Evolutionary conservation across 73 alveolate species (phyloP), one percentile per base, ranked within the genome.

Genomic region (Effrenium voratum): DNA sequence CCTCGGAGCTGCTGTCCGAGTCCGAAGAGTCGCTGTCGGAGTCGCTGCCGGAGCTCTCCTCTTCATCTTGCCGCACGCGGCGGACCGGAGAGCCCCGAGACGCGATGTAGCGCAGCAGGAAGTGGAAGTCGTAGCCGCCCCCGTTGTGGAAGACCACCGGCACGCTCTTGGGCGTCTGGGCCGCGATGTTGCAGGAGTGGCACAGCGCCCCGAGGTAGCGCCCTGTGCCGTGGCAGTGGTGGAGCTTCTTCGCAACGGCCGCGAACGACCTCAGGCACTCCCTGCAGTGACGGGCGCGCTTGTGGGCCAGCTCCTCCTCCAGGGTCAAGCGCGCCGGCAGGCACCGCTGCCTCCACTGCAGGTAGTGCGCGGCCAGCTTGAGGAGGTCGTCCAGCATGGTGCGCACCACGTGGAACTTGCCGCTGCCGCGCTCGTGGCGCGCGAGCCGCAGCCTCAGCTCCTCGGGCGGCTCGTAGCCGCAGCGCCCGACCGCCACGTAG

Each of bases 331-430:
- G 47, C 49, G 82, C 49, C 24, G 82, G 82, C 10, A 70, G 34
- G 82, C 38, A 36, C 49, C 45, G 49, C 82, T 70, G n/a, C 82
- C 38, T 70, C 82, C 82, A 70, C 82, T 36, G 82, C 49, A 70
- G 24, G 82, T 70, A 70, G 10, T 30, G 82, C 47, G n/a, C 82
- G 32, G 49, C 82, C 82, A 36, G 49, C 38, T 46, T 44, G 12
- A 44, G 82, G 34, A 36, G n/a, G 49, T 70, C 82, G 34, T 26
- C 24, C 82, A 70, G 82, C 82, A 70, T 34, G 82, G 49, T 44
- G 49, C 38, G 49, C 82, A 70, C 82, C 13, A 46, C 82, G 13
- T 44, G 49, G 82, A 70, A 70, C 4, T 46, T 44, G 82, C 38
- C 49, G 49, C 38, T 46, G 10, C 82, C 82, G 13, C n/a, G 49